Evolutionary conservation across 257 asterid genomes (phyloP), one percentile per base, ranked within the genome.

Genomic region (Striga asiatica): DNA sequence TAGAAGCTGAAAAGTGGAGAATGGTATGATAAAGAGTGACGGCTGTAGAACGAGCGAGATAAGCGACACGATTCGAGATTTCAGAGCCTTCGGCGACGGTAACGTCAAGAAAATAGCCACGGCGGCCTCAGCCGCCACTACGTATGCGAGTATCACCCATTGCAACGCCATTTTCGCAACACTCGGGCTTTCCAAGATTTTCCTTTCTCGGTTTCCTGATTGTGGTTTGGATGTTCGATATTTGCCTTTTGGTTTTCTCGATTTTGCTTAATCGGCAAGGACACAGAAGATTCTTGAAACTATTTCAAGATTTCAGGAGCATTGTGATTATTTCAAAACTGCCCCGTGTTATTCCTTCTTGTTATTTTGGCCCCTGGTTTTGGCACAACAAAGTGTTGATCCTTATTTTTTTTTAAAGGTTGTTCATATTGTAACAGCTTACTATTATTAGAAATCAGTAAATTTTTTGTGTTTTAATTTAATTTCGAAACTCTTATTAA

Each of bases 1-100:
- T n/a, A 89, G 81, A 54, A 89, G 97, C 85, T 89, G 97, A 47
- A 89, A 89, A 41, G 54, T 89, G 18, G 93, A 71, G 66, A 89
- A 89, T 17, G 97, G 97, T 22, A 89, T 60, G 25, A 85, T 62
- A 66, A 89, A 89, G 20, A 89, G 81, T 14, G 77, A 77, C 3
- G 97, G 96, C 58, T 89, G 97, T 29, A 89, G 86, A 60, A 82
- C 37, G 13, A 77, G 78, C 13, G 97, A 83, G 38, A 83, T 46
- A 7, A 85, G 74, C 6, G 91, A 78, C 12, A 80, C 84, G 42
- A 85, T 32, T 35, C 93, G 80, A 31, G 81, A 67, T 66, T 76
- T 84, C 3, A 89, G 37, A 35, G 84, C 71, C 74, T 76, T 83
- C 0, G 97, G 97, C 20, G 82, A 65, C 38, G 96, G 97, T 48